phyloP scores from a whole-genome alignment of 1,284 basidiomycete genomes.

The Wolfiporia cocos region DNA sequence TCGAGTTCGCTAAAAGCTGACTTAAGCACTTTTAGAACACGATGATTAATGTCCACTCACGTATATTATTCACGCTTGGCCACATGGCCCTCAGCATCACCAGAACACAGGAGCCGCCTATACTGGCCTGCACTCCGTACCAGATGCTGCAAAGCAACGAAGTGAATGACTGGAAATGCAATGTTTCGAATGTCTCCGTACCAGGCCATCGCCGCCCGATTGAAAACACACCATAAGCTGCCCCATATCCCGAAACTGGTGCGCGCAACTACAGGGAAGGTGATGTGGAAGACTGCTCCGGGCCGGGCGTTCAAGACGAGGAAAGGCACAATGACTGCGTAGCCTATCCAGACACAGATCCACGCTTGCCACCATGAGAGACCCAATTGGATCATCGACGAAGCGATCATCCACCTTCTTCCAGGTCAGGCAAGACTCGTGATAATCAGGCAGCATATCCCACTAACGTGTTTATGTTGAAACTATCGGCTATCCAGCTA shows the following conservation, averaged over 20 bases:
- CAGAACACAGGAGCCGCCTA: slow-evolving; percentile 74
- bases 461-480: slow-evolving; percentile 76
- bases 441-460: slow-evolving; percentile 7
- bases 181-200: slow-evolving; percentile 26
- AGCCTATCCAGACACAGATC: slow-evolving; percentile 76
- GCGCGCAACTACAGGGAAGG: slow-evolving; percentile 75
- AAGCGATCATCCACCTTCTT: slow-evolving; percentile 66
- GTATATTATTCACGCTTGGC: slow-evolving; percentile 66
- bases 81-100: slow-evolving; percentile 71
- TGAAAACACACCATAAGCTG: slow-evolving; percentile 78
- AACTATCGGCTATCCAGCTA: slow-evolving; percentile 78
- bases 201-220: slow-evolving; percentile 75
- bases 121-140: slow-evolving; percentile 79
- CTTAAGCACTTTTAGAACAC: slow-evolving; percentile 4
- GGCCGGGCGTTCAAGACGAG: slow-evolving; percentile 78
- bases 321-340: slow-evolving; percentile 66
- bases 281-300: slow-evolving; percentile 74
- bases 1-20: slow-evolving; percentile 43
- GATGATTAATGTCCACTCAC: slow-evolving; percentile 35
- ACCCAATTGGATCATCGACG: slow-evolving; percentile 70
- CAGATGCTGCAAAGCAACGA: slow-evolving; percentile 41
- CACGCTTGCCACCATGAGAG: slow-evolving; percentile 83
- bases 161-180: neutral
- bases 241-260: slow-evolving; percentile 82
- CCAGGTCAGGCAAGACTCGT: slow-evolving; percentile 4